phyloP scores from a whole-genome alignment of 202 grass and related monocot genomes.

The Panicum virgatum region DNA sequence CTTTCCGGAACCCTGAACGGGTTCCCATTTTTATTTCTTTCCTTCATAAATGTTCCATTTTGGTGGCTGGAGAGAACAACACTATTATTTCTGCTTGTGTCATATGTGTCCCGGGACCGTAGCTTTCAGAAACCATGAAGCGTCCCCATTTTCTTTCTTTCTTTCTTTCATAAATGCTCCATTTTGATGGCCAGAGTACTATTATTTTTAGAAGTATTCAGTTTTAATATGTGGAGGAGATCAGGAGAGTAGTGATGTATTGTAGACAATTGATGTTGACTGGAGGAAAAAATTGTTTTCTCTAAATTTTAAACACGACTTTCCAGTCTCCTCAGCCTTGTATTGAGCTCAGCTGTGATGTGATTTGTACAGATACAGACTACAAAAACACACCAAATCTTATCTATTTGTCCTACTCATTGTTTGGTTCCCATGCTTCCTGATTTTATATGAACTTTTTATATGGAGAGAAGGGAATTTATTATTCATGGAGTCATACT shows the following conservation, averaged over 20 bases:
- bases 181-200: too few relatives aligned
- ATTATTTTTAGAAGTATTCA: not conserved
- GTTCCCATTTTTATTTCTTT: not conserved
- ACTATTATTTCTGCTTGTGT: too few relatives aligned
- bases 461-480: not conserved
- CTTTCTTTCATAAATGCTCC: too few relatives aligned
- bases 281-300: not conserved
- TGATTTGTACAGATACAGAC: conserved; percentile 22
- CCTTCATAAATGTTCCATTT: not conserved
- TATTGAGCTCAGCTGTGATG: conserved; percentile 29
- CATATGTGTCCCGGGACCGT: too few relatives aligned
- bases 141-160: too few relatives aligned
- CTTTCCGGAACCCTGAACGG: not conserved
- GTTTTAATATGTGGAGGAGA: conserved; percentile 12
- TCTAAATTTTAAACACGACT: conserved; percentile 9
- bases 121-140: too few relatives aligned
- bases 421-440: conserved; percentile 32
- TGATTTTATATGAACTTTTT: conserved; percentile 24
- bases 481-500: not conserved
- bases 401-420: conserved; percentile 35
- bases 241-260: not conserved
- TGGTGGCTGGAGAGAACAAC: not conserved
- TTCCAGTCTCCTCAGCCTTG: conserved; percentile 12
- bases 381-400: conserved; percentile 20
- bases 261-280: conserved; percentile 1